Percentiles rank a stretch among this genome's conserved stretches.
These are phyloP conservation scores for Penicillium hordei DNA, from an alignment of 2,329 filamentous ascomycete genomes.

Conservation along the genomic window DNA sequence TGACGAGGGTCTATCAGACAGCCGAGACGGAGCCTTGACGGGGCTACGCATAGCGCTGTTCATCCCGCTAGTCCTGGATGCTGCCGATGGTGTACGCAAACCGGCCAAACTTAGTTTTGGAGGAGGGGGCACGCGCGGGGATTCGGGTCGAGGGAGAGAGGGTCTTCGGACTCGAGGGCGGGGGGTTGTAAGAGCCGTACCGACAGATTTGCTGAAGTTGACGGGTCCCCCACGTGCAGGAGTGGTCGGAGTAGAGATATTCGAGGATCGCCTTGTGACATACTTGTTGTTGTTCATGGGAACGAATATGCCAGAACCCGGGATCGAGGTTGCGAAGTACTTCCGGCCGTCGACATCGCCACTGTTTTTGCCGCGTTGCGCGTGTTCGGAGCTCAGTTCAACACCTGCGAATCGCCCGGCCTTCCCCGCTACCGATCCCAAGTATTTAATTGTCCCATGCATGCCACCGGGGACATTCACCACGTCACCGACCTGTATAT, in stretches of 20 bases:
- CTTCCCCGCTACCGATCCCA: slow-evolving; percentile 84
- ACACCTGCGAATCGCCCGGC: slow-evolving; percentile 90
- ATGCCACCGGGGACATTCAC: slow-evolving; percentile 94
- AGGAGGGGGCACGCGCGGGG: slow-evolving; percentile 64
- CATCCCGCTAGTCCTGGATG: slow-evolving; percentile 29
- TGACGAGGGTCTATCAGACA: slow-evolving; percentile 42
- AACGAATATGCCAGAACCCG: slow-evolving; percentile 89
- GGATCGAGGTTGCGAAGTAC: slow-evolving; percentile 78
- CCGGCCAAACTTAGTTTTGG: slow-evolving; percentile 56
- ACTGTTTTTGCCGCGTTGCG: slow-evolving; percentile 84
- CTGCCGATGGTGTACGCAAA: slow-evolving; percentile 57
- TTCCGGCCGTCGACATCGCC: slow-evolving; percentile 84
- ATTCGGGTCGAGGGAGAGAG: slow-evolving; percentile 84
- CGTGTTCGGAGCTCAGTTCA: slow-evolving; percentile 79
- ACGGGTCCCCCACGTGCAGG: slow-evolving; percentile 65
- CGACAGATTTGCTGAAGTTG: slow-evolving; percentile 87
- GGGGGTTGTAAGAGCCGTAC: slow-evolving; percentile 67
- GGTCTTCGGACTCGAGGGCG: slow-evolving; percentile 66
- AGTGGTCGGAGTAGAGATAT: slow-evolving; percentile 64
- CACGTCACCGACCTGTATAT: slow-evolving; percentile 72
- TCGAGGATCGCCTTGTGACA: slow-evolving; percentile 59
- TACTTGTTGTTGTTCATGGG: slow-evolving; percentile 73
- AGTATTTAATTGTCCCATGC: slow-evolving; percentile 83
- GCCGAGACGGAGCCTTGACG: slow-evolving; percentile 39
- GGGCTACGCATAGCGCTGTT: slow-evolving; percentile 49